Conservation (phyloP, 2,329 filamentous ascomycete genomes). For the Aspergillus awamori region DNA sequence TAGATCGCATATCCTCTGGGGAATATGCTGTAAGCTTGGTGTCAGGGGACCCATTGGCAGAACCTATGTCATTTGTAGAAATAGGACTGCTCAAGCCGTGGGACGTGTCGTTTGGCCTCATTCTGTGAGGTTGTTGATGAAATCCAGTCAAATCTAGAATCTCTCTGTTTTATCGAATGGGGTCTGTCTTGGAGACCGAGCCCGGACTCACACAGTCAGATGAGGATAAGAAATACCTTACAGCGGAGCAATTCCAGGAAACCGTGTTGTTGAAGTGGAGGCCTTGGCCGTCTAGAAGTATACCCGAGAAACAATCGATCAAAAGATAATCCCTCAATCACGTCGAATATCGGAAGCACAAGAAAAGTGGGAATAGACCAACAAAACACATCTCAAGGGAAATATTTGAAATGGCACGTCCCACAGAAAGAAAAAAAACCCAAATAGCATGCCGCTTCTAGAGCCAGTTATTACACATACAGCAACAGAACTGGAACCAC, state of each 20-base stretch:
- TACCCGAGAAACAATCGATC: neutral
- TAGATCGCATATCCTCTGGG: conserved; percentile 58
- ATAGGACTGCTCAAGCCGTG: conserved; percentile 40
- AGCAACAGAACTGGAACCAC: neutral
- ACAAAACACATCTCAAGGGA: neutral
- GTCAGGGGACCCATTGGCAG: conserved; percentile 65
- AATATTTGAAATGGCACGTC: neutral
- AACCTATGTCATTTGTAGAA: conserved; percentile 55
- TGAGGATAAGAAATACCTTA: neutral
- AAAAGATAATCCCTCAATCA: neutral
- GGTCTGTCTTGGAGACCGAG: neutral
- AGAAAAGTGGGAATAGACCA: neutral
- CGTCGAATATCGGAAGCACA: neutral
- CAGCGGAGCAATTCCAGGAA: neutral
- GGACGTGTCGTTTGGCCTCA: conserved; percentile 32
- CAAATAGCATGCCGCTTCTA: neutral
- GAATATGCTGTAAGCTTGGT: conserved; percentile 67
- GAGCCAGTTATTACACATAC: neutral
- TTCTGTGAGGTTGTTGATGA: conserved; percentile 12
- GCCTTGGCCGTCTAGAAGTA: neutral
- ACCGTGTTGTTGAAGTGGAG: neutral
- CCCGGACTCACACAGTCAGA: neutral
- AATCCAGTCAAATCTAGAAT: neutral
- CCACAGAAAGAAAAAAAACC: neutral
- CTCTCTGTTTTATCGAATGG: neutral